Conservation (phyloP, 192 early-diverging fungal species). For the Backusella tarrabulga region DNA sequence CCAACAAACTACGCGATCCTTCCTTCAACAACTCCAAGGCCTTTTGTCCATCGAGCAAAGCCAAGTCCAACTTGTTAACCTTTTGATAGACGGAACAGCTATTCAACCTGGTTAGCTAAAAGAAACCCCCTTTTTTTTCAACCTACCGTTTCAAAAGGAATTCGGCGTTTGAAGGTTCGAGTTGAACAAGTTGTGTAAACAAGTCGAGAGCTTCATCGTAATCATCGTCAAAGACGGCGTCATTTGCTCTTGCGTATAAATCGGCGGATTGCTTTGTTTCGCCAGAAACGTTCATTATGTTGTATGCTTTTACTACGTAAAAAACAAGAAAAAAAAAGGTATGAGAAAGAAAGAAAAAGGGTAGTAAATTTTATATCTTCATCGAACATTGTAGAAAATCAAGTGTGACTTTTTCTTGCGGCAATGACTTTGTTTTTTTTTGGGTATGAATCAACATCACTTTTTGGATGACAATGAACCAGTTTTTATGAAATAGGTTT, state of each 20-base stretch:
- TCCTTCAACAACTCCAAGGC: constrained; percentile 56
- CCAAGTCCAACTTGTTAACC: constrained; percentile 55
- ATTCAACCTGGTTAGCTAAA: background rate
- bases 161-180: constrained; percentile 60
- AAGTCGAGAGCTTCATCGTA: constrained; percentile 69
- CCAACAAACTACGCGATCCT: constrained; percentile 46
- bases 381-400: background rate
- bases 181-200: constrained; percentile 64
- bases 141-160: constrained; percentile 63
- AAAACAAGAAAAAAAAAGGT: background rate
- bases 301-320: background rate
- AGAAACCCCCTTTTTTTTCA: background rate
- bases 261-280: constrained; percentile 12
- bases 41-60: constrained; percentile 64
- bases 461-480: background rate
- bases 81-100: constrained; percentile 65
- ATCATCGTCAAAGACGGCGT: constrained; percentile 79
- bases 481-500: no score
- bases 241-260: constrained; percentile 55
- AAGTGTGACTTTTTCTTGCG: background rate
- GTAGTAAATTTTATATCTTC: background rate
- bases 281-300: background rate
- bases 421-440: background rate
- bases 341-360: background rate
- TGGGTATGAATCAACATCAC: background rate